Conservation (phyloP, 225 moss, liverwort and hornwort species). For the Antitrichia curtipendula region DNA sequence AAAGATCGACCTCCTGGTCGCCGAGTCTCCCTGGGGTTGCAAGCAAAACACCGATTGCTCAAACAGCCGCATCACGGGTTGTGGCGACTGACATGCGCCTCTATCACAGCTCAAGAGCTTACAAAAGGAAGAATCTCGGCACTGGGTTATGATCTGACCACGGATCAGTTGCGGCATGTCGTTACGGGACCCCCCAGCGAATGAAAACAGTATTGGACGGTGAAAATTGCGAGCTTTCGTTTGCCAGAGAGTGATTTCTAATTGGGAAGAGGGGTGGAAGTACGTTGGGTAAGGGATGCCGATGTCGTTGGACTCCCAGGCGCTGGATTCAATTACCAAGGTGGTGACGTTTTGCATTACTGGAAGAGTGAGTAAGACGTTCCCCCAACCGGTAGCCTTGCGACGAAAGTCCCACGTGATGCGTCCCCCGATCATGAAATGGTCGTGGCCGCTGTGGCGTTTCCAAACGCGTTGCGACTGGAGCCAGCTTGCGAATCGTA, state of each 20-base stretch:
- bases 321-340: constrained; percentile 18
- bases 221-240: not conserved
- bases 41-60: constrained; percentile 30
- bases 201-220: constrained; percentile 23
- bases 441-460: constrained; percentile 7
- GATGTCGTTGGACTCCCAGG: constrained; percentile 24
- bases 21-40: constrained; percentile 34
- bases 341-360: constrained; percentile 31
- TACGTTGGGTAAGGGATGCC: constrained; percentile 40
- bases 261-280: constrained; percentile 24
- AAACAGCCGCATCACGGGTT: constrained; percentile 31
- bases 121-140: constrained; percentile 8
- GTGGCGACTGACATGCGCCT: constrained; percentile 27
- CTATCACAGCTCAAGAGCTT: constrained; percentile 17
- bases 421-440: constrained; percentile 38
- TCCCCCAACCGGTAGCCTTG: constrained; percentile 15
- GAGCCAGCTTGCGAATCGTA: constrained; percentile 18
- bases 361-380: constrained; percentile 23
- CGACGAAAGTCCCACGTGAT: constrained; percentile 49
- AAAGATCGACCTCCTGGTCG: constrained; percentile 38
- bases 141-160: constrained; percentile 31
- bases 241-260: constrained; percentile 18
- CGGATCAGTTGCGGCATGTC: constrained; percentile 13
- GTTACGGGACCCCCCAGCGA: constrained; percentile 22
- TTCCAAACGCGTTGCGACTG: constrained; percentile 12